Evolutionary conservation across 1,139 yeast species (phyloP), one percentile per base, ranked within the genome.

Genomic region (Magnusiomyces tetraspermus): DNA sequence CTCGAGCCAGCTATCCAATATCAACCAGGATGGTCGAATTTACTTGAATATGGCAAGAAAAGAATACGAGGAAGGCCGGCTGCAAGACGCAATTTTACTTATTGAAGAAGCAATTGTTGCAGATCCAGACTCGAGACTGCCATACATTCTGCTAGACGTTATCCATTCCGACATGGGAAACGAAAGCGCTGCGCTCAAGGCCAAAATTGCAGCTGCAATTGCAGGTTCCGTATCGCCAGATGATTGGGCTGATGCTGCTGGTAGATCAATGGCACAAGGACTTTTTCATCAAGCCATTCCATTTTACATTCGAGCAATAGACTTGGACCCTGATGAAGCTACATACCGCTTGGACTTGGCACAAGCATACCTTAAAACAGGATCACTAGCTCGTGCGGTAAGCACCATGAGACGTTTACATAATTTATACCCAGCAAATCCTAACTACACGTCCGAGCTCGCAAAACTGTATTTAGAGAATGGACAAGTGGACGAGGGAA

Each of bases 241-340:
- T 28, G 83, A 88, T 58, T 92, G 97, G 97, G 80, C 81, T 36
- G 80, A 77, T 48, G 88, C 88, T 36, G 97, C 95, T 0, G 85
- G 82, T 53, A 69, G 87, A 54, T 83, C 95, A 53, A 73, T 75
- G 4, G 84, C 83, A 46, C 69, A 85, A 59, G 94, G 88, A 0
- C 85, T 82, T 60, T 72, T 76, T 2, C 80, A 85, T 42, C 96
- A 88, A 65, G 97, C 97, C 0, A 76, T 88, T 15, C 80, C 82
- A 60, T 88, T 96, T 71, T 89, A 83, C 63, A 77, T 83, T 24
- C 77, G 84, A 53, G 95, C 94, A 0, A 78, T 86, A 17, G 71
- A 78, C 8, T 75, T 83, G 2, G 81, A 82, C 52, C 71, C 73
- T 30, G 76, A 75, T 49, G 79, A 80, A 53, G 76, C 78, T 28